phyloP scores from a whole-genome alignment of 108 stramenopile genomes.

The Thalassiosira profunda region DNA sequence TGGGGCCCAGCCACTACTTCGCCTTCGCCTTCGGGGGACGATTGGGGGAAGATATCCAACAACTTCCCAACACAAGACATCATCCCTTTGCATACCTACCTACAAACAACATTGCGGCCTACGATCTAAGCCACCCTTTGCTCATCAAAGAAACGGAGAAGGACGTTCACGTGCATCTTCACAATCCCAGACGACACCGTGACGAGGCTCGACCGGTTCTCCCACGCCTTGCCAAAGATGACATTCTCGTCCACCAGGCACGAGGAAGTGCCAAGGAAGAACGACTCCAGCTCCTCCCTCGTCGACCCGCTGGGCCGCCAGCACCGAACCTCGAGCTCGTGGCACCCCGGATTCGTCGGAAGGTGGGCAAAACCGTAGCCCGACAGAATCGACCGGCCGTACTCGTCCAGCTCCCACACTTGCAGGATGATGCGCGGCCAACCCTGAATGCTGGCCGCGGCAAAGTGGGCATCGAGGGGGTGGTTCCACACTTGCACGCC shows the following conservation, averaged over 20 bases:
- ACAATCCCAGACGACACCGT: constrained; percentile 57
- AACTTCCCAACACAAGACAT: no score
- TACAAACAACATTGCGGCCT: no score
- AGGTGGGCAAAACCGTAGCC: constrained; percentile 70
- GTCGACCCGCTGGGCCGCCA: constrained; percentile 61
- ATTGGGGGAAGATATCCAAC: no score
- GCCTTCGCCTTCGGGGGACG: no score
- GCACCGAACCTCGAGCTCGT: constrained; percentile 50
- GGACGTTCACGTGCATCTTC: constrained; percentile 11
- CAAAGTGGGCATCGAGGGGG: constrained; percentile 73
- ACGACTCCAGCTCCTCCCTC: constrained; percentile 56
- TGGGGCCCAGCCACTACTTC: no score
- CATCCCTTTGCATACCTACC: no score
- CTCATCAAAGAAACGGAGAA: constrained; percentile 3
- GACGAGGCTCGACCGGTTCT: constrained; percentile 48
- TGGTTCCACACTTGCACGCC: constrained; percentile 58
- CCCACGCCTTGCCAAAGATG: constrained; percentile 63
- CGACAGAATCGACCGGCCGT: constrained; percentile 52
- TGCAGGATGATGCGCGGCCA: constrained; percentile 67
- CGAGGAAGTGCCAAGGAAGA: constrained; percentile 61
- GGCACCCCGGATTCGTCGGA: constrained; percentile 55
- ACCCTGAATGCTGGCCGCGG: constrained; percentile 58
- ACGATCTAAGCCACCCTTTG: constrained; percentile 2
- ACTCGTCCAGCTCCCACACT: constrained; percentile 68
- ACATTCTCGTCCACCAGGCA: constrained; percentile 50